A percentile compares a stretch with the other conserved stretches of the same genome.
Evolutionary conservation across 1,284 basidiomycete species (phyloP).

Genomic region (Tranzscheliella williamsii): DNA sequence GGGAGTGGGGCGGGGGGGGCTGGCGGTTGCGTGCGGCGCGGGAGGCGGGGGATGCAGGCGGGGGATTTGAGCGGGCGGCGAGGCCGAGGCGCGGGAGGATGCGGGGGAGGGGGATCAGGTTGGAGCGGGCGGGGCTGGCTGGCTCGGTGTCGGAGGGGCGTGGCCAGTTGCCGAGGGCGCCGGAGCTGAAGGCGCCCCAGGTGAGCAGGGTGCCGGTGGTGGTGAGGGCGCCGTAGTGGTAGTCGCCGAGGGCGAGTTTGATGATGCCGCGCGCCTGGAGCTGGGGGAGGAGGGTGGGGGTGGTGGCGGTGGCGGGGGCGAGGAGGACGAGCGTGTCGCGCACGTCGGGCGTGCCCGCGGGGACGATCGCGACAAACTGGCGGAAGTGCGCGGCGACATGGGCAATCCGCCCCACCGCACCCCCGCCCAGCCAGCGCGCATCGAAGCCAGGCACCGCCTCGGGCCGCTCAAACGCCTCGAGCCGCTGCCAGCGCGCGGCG

Average conservation of each 20-base stretch:
- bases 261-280: constrained; percentile 76
- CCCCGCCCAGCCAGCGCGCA: constrained; percentile 1
- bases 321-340: constrained; percentile 40
- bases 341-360: constrained; percentile 60
- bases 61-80: background rate
- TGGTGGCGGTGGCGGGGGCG: constrained; percentile 45
- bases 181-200: constrained; percentile 78
- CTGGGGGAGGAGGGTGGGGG: constrained; percentile 70
- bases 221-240: constrained; percentile 83
- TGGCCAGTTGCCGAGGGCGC: constrained; percentile 77
- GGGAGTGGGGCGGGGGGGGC: too few relatives aligned
- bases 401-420: constrained; percentile 53
- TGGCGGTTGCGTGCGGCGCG: background rate
- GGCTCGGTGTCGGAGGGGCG: constrained; percentile 1
- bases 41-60: background rate
- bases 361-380: constrained; percentile 78
- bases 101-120: constrained; percentile 4
- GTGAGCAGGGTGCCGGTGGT: constrained; percentile 75
- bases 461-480: constrained; percentile 6
- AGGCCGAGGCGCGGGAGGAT: constrained; percentile 9
- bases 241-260: constrained; percentile 83
- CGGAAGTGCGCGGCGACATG: constrained; percentile 83
- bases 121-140: constrained; percentile 2
- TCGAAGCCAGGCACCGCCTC: constrained; percentile 2
- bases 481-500: constrained; percentile 7